phyloP scores from a whole-genome alignment of 106 monocot genomes.

The Amphibolis antarctica region DNA sequence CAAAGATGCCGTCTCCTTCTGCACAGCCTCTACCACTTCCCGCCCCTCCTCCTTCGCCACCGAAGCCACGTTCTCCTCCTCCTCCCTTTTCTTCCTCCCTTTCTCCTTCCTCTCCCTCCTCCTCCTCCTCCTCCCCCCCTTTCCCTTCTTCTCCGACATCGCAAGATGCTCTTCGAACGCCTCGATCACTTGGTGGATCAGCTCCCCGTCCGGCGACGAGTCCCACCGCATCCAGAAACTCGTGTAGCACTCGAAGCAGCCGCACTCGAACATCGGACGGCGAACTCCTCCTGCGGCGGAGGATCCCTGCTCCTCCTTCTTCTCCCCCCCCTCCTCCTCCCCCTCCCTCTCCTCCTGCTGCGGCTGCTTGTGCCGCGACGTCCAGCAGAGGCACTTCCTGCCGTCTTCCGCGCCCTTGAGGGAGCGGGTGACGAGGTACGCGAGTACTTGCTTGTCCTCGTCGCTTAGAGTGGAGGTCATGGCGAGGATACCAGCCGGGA shows the following conservation, averaged over 20 bases:
- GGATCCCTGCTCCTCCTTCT: background rate
- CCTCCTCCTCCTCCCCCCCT: background rate
- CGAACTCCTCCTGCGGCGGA: background rate
- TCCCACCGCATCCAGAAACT: constrained; percentile 25
- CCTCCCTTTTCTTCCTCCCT: background rate
- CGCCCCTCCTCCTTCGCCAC: background rate
- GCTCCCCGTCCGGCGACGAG: constrained; percentile 20
- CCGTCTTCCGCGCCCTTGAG: background rate
- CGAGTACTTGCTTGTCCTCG: constrained; percentile 16
- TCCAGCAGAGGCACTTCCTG: background rate
- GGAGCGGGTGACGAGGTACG: constrained; percentile 7
- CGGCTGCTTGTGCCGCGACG: background rate
- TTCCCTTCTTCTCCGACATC: background rate
- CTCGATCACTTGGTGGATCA: constrained; percentile 21
- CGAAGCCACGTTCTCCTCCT: background rate
- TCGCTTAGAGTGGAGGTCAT: constrained; percentile 4
- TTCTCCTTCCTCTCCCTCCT: background rate
- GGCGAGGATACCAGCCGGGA: constrained; percentile 15
- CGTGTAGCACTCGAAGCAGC: constrained; percentile 23
- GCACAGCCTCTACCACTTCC: background rate
- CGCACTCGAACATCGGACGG: constrained; percentile 15
- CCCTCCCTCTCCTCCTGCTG: background rate
- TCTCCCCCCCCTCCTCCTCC: background rate
- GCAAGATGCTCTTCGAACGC: constrained; percentile 12
- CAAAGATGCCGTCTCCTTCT: background rate